Evolutionary conservation across 108 stramenopile genomes (phyloP), one percentile per base, ranked within the genome.

Genomic region (Parietichytrium sp.): DNA sequence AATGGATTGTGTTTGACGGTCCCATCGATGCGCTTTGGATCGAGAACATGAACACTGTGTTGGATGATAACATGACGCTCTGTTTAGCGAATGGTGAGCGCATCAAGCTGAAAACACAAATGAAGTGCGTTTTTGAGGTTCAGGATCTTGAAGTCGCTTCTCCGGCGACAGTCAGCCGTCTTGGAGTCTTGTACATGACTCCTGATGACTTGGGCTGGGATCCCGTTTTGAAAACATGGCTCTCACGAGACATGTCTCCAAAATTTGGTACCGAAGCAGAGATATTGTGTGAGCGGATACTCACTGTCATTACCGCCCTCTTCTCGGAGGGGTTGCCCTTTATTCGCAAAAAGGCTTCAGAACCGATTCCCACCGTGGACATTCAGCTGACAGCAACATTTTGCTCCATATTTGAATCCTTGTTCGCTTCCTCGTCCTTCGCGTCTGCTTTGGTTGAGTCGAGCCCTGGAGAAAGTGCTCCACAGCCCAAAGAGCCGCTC

Each of bases 21-120:
- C 91, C 91, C 15, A 88, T 91, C 1, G 90, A 90, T 55, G 90
- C 91, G n/a, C 54, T 90, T 30, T 91, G 91, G 91, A 91, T 91
- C 55, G 91, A 91, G 53, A 91, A 91, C 83, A 88, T 91, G 89
- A 91, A 91, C 86, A 91, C 91, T 15, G 91, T 89, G 25, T 82
- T 89, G 26, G 86, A 87, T 45, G 88, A 89, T 77, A 86, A 85
- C 78, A 86, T 81, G 82, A 82, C 81, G 86, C 82, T 91, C 10
- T 91, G 90, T 54, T 47, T 91, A 18, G 89, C 90, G 20, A 87
- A 85, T 23, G 91, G 91, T 10, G 91, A 91, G 83, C 89, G 89
- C 26, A 90, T 91, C 79, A 83, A 82, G 29, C 81, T 91, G 6
- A 85, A 77, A 42, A 86, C 88, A 13, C 54, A 52, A 25, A 91